A percentile compares a stretch with the other conserved stretches of the same genome.
phyloP scores from a whole-genome alignment of 768 basidiomycete species.

The Tylopilus subfusipes region DNA sequence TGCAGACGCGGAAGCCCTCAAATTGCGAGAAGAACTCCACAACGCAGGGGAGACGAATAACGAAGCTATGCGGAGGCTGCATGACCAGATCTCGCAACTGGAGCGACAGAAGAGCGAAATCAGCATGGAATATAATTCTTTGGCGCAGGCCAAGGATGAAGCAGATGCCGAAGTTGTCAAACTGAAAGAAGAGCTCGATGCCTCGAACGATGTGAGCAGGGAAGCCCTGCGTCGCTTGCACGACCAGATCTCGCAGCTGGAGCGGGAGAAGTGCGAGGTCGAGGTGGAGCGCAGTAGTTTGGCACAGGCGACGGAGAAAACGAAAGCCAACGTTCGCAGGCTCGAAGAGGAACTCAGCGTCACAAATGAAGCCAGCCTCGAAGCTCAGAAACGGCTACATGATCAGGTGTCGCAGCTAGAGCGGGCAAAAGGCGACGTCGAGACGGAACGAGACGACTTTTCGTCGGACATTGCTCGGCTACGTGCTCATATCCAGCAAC shows the following conservation, averaged over 20 bases:
- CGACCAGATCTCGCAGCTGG: slow-evolving; percentile 9
- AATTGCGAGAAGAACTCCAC: neutral
- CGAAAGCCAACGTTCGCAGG: slow-evolving; percentile 15
- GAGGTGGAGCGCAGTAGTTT: slow-evolving; percentile 40
- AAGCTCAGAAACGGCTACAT: slow-evolving; percentile 28
- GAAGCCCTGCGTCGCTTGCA: slow-evolving; percentile 28
- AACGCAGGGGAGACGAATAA: neutral
- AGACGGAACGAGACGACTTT: slow-evolving; percentile 36
- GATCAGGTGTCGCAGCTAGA: slow-evolving; percentile 10
- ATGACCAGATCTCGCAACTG: neutral
- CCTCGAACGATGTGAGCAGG: slow-evolving; percentile 41
- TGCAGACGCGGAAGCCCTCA: neutral
- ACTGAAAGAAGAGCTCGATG: slow-evolving; percentile 46
- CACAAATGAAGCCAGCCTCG: slow-evolving; percentile 40
- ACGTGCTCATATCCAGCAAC: slow-evolving; percentile 57
- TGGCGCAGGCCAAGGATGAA: slow-evolving; percentile 2
- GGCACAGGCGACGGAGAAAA: slow-evolving; percentile 42
- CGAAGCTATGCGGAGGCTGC: neutral
- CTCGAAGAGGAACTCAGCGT: slow-evolving; percentile 44
- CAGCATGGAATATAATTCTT: neutral
- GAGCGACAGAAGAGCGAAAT: neutral
- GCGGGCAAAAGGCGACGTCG: slow-evolving; percentile 52
- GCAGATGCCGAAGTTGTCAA: slow-evolving; percentile 16
- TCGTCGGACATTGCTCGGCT: slow-evolving; percentile 58
- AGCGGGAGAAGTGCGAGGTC: slow-evolving; percentile 48